These are phyloP conservation scores for Setomelanomma holmii DNA, from an alignment of 2,329 filamentous ascomycete species.

Conservation along the genomic window DNA sequence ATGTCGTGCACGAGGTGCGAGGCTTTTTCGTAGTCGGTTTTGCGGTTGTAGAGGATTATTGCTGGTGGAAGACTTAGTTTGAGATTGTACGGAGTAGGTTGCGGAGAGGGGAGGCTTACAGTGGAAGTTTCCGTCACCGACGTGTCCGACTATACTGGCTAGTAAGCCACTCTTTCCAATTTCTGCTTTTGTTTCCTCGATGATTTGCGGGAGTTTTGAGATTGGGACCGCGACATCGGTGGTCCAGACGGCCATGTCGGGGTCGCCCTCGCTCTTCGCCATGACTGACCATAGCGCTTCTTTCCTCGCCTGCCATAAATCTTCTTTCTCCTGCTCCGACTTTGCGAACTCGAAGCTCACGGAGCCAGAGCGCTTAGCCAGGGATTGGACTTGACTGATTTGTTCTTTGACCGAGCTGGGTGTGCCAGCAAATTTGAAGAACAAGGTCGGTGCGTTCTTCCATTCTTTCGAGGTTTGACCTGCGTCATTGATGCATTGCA, in stretches of 20 bases:
- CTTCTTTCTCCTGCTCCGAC: conserved; percentile 68
- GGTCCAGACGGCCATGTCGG: conserved; percentile 72
- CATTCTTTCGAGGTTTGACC: conserved; percentile 69
- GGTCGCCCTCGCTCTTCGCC: conserved; percentile 65
- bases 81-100: background rate
- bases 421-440: conserved; percentile 78
- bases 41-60: conserved; percentile 68
- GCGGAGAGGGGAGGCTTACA: conserved; percentile 49
- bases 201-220: conserved; percentile 73
- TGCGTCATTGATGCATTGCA: conserved; percentile 74
- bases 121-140: conserved; percentile 79
- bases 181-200: conserved; percentile 76
- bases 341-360: conserved; percentile 74
- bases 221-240: conserved; percentile 84
- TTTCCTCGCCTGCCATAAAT: conserved; percentile 79
- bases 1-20: conserved; percentile 79
- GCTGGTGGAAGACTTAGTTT: conserved; percentile 50
- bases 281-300: conserved; percentile 77
- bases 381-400: conserved; percentile 69
- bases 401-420: conserved; percentile 77
- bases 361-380: conserved; percentile 66
- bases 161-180: conserved; percentile 68
- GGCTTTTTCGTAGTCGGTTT: conserved; percentile 70
- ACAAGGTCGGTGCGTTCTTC: conserved; percentile 74
- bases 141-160: conserved; percentile 73